phyloP scores from a whole-genome alignment of 202 grass and related monocot genomes.

The Digitaria exilis region DNA sequence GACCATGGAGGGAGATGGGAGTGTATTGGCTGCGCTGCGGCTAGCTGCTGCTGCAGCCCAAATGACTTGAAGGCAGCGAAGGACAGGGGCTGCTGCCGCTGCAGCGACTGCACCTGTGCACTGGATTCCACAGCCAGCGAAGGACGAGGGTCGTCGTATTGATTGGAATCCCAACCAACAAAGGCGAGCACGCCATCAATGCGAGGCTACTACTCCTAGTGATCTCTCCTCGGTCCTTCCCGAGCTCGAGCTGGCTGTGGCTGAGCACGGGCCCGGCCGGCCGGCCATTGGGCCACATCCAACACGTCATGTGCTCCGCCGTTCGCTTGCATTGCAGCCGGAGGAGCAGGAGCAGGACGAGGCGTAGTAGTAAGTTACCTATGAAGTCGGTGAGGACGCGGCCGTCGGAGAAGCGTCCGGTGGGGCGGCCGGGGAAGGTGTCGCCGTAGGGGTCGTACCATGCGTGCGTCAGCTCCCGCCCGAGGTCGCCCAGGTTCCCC shows the following conservation, averaged over 20 bases:
- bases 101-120: background rate
- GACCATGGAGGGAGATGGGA: too few relatives aligned
- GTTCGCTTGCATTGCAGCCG: too few relatives aligned
- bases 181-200: background rate
- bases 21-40: too few relatives aligned
- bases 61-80: background rate
- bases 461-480: constrained; percentile 61
- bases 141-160: background rate
- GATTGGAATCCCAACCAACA: background rate
- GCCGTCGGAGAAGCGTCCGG: constrained; percentile 84
- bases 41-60: background rate
- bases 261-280: too few relatives aligned
- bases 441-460: constrained; percentile 84
- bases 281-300: too few relatives aligned
- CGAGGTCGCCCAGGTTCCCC: constrained; percentile 78
- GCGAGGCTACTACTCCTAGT: background rate
- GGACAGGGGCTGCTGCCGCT: background rate
- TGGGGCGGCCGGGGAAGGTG: constrained; percentile 67
- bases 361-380: constrained; percentile 36
- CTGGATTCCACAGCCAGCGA: background rate
- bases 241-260: background rate
- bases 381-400: constrained; percentile 81
- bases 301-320: too few relatives aligned
- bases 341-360: background rate
- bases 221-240: background rate